Conservation (phyloP, 2,329 filamentous ascomycete genomes). For the Seiridium unicorne region DNA sequence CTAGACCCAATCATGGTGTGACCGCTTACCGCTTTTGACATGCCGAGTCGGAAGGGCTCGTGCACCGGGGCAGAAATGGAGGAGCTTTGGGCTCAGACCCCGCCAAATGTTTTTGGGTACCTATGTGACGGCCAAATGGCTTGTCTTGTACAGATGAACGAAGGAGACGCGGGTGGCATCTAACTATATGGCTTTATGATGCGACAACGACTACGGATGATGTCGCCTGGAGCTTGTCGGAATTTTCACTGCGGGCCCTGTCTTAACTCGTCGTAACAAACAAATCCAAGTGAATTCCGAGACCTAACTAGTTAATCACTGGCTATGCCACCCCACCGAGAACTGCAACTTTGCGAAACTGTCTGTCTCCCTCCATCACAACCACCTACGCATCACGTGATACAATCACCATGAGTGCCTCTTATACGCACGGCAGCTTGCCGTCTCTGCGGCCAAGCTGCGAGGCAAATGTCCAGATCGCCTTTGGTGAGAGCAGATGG, state of each 20-base stretch:
- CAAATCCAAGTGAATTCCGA: background rate
- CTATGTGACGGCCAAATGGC: background rate
- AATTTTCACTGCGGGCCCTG: background rate
- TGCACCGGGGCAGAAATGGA: background rate
- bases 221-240: background rate
- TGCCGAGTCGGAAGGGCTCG: constrained; percentile 19
- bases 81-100: background rate
- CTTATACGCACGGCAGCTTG: background rate
- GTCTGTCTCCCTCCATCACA: background rate
- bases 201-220: background rate
- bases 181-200: background rate
- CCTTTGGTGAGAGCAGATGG: constrained; percentile 56
- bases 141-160: background rate
- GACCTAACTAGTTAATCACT: background rate
- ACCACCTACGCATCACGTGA: background rate
- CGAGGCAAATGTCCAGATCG: constrained; percentile 48
- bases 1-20: background rate
- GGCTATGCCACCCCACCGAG: constrained; percentile 1
- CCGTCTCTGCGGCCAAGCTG: constrained; percentile 14
- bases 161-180: background rate
- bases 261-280: background rate
- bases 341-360: background rate
- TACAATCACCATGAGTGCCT: constrained; percentile 12
- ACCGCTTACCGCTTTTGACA: background rate
- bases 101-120: background rate